Percentiles rank a stretch among this genome's conserved stretches.
These are phyloP conservation scores for Macrolepiota albuminosa DNA, from an alignment of 768 basidiomycete species.

Conservation along the genomic window DNA sequence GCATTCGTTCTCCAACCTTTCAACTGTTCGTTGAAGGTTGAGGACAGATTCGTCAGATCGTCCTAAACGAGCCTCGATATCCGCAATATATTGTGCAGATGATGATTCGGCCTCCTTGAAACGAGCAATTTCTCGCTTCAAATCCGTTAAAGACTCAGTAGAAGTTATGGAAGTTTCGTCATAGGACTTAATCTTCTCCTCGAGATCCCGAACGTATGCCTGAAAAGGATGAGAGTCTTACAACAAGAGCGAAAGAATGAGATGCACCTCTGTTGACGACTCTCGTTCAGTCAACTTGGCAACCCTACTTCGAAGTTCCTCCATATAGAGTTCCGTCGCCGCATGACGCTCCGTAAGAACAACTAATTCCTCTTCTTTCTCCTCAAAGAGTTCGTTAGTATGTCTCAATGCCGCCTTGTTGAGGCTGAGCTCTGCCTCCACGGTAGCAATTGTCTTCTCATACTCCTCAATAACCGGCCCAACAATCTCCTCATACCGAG, in stretches of 20 bases:
- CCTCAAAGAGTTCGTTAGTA: conserved; percentile 89
- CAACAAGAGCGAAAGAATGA: conserved; percentile 2
- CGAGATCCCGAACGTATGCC: conserved; percentile 92
- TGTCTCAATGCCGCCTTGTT: conserved; percentile 84
- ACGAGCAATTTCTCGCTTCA: conserved; percentile 76
- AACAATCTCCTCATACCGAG: conserved; percentile 87
- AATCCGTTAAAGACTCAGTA: conserved; percentile 74
- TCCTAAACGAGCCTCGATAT: conserved; percentile 77
- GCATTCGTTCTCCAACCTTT: conserved; percentile 71
- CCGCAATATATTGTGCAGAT: conserved; percentile 75
- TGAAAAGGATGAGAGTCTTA: conserved; percentile 26
- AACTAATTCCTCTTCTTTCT: conserved; percentile 80
- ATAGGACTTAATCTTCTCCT: conserved; percentile 83
- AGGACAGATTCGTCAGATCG: conserved; percentile 77
- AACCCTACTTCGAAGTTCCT: conserved; percentile 77
- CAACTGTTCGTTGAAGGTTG: conserved; percentile 63
- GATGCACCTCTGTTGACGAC: conserved; percentile 79
- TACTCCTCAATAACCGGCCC: conserved; percentile 99
- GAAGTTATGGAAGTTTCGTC: conserved; percentile 76
- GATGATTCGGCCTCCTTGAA: conserved; percentile 73
- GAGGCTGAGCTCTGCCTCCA: conserved; percentile 89
- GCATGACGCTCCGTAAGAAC: conserved; percentile 64
- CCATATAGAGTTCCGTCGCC: conserved; percentile 81
- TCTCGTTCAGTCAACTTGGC: conserved; percentile 86
- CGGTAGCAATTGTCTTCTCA: conserved; percentile 91